Base-by-base conservation (phyloP, 768 basidiomycete genomes). In the Phylloporus sp. region DNA sequence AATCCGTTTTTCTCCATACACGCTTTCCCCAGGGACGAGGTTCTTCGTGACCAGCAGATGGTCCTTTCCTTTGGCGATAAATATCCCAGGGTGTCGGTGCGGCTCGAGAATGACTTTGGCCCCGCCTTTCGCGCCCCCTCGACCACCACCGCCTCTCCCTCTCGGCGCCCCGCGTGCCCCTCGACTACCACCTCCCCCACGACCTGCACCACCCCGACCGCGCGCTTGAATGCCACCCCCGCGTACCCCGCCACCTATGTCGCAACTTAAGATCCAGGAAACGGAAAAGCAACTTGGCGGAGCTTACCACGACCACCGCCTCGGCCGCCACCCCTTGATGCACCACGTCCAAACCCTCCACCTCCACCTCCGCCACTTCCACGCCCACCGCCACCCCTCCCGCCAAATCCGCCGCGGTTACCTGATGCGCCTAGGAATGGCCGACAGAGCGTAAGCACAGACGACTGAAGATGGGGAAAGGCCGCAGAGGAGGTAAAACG, bases 1-100 rank as follows among this genome's bases (percentile, higher is more conserved):
- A 71, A 97, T 93, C 66, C 95, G 80, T 77, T 99, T 99, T 73
- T 99, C 97, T 54, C 97, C 97, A 69, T 99, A 99, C 10, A 99
- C 95, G 7, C 89, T 88, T 67, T 98, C 97, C 41, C 97, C 97
- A 2, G 97, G 97, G 35, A 91, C 93, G 68, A 99, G 81, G 72
- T 97, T 98, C 75, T 94, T 93, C 34, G 97, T 98, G 71, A 99
- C 97, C 59, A 99, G 76, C 72, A 98, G 81, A 63, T 91, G 86
- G 64, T 98, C 97, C 73, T 99, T 98, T 70, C 94, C 95, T 70
- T 90, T 90, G 52, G 97, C 97, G 64, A 99, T 88, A 76, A 97
- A 99, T 47, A 99, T 81, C 45, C 97, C 97, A 29, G 84, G 73
- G 70, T 99, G 97, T 65, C 88, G 80, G 76, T 99, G 97, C 0